Evolutionary conservation across 306 rosid species (phyloP).

Genomic region (Erythrophleum fordii): DNA sequence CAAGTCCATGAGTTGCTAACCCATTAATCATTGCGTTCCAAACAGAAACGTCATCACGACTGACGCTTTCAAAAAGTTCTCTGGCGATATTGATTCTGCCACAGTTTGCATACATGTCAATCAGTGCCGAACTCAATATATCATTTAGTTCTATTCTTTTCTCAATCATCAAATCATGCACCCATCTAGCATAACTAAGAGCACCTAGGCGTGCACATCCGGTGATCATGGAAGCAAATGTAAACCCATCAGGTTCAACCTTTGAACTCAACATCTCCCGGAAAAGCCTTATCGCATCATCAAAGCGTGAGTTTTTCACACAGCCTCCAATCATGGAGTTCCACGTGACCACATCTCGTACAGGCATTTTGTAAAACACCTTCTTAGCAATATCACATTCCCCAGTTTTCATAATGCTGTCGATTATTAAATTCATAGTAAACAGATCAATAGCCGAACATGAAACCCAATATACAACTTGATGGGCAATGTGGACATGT

Average conservation of each 20-base stretch:
- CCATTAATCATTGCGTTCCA: slow-evolving; percentile 84
- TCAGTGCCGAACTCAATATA: slow-evolving; percentile 61
- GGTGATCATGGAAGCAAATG: slow-evolving; percentile 64
- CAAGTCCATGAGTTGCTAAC: slow-evolving; percentile 73
- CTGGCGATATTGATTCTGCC: slow-evolving; percentile 63
- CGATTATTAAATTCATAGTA: slow-evolving; percentile 50
- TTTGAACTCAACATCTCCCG: slow-evolving; percentile 46
- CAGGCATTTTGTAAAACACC: slow-evolving; percentile 55
- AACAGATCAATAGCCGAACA: slow-evolving; percentile 30
- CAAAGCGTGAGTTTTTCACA: slow-evolving; percentile 53
- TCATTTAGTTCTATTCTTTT: slow-evolving; percentile 56
- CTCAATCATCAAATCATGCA: slow-evolving; percentile 62
- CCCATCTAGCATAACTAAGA: slow-evolving; percentile 58
- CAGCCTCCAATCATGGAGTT: slow-evolving; percentile 68
- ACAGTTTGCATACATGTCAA: slow-evolving; percentile 75
- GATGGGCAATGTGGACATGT: slow-evolving; percentile 36
- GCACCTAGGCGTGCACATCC: slow-evolving; percentile 72
- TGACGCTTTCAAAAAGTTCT: slow-evolving; percentile 48
- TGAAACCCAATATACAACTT: slow-evolving; percentile 38
- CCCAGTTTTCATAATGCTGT: slow-evolving; percentile 48
- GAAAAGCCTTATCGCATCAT: slow-evolving; percentile 54
- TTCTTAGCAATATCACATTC: slow-evolving; percentile 58
- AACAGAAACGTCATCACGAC: slow-evolving; percentile 57
- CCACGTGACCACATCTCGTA: slow-evolving; percentile 68
- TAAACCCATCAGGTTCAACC: slow-evolving; percentile 70